Evolutionary conservation across 2,329 filamentous ascomycete genomes (phyloP).

Genomic region (Phaeosphaeriaceae sp.): DNA sequence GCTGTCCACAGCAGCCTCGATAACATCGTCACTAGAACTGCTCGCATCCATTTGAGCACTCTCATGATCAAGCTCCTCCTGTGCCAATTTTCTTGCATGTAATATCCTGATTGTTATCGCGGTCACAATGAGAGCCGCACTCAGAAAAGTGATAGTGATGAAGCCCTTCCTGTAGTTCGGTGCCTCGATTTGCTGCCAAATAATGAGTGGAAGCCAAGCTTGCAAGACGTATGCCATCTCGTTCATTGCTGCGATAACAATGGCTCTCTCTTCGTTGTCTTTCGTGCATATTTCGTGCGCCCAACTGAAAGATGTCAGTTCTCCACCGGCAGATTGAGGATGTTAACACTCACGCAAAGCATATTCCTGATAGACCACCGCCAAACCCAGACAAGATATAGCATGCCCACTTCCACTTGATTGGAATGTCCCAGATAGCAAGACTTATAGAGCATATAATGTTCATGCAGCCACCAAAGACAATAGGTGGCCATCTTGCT

Average conservation of each 20-base stretch:
- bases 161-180: slow-evolving; percentile 69
- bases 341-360: slow-evolving; percentile 49
- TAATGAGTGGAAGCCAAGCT: slow-evolving; percentile 71
- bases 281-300: slow-evolving; percentile 63
- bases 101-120: slow-evolving; percentile 56
- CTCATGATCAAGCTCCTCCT: slow-evolving; percentile 1
- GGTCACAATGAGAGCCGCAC: slow-evolving; percentile 56
- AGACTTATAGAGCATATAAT: slow-evolving; percentile 54
- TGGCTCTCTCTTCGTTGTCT: slow-evolving; percentile 71
- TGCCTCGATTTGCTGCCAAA: slow-evolving; percentile 71
- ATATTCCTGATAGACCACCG: slow-evolving; percentile 58
- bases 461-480: slow-evolving; percentile 60
- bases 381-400: slow-evolving; percentile 63
- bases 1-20: background rate
- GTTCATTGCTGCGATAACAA: slow-evolving; percentile 73
- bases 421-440: slow-evolving; percentile 57
- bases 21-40: slow-evolving; percentile 6
- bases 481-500: slow-evolving; percentile 69
- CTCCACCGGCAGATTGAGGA: background rate
- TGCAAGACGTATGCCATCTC: slow-evolving; percentile 74
- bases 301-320: slow-evolving; percentile 43
- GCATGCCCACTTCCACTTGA: slow-evolving; percentile 69
- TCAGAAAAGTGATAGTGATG: slow-evolving; percentile 52
- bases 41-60: background rate
- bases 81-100: slow-evolving; percentile 53